Evolutionary conservation across 2,329 filamentous ascomycete species (phyloP).

Genomic region (Phialocephala sp.): DNA sequence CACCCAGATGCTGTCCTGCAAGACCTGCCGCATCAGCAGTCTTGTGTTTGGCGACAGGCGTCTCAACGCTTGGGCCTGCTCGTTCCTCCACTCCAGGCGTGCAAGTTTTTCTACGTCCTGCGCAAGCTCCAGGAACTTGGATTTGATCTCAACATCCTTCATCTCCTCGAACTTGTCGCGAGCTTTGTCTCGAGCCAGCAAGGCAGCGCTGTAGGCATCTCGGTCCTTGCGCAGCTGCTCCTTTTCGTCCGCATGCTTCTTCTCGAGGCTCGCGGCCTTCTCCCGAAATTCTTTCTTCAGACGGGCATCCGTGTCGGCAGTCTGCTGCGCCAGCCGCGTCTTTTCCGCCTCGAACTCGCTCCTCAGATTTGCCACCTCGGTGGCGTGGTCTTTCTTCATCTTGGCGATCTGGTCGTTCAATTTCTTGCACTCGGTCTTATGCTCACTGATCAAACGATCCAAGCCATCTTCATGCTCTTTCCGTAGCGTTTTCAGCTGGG

Average conservation of each 20-base stretch:
- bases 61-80: conserved; percentile 9
- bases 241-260: conserved; percentile 9
- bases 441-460: neutral
- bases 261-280: neutral
- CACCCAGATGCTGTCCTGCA: conserved; percentile 28
- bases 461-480: neutral
- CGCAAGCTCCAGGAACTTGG: conserved; percentile 13
- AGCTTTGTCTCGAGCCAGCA: conserved; percentile 20
- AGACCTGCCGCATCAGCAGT: conserved; percentile 19
- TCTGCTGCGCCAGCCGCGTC: neutral
- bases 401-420: neutral
- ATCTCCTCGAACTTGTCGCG: conserved; percentile 16
- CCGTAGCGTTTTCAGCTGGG: neutral
- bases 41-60: conserved; percentile 1
- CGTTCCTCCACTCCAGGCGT: conserved; percentile 18
- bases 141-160: conserved; percentile 18
- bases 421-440: neutral
- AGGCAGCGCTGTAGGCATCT: conserved; percentile 15
- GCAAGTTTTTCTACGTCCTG: conserved; percentile 16
- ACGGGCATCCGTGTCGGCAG: neutral
- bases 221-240: conserved; percentile 7
- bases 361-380: neutral
- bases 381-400: conserved; percentile 4
- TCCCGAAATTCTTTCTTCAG: conserved; percentile 5
- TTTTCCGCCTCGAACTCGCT: conserved; percentile 5